Evolutionary conservation across 257 asterid species (phyloP), one percentile per base, ranked within the genome.

Genomic region (Marsdenia floribunda): DNA sequence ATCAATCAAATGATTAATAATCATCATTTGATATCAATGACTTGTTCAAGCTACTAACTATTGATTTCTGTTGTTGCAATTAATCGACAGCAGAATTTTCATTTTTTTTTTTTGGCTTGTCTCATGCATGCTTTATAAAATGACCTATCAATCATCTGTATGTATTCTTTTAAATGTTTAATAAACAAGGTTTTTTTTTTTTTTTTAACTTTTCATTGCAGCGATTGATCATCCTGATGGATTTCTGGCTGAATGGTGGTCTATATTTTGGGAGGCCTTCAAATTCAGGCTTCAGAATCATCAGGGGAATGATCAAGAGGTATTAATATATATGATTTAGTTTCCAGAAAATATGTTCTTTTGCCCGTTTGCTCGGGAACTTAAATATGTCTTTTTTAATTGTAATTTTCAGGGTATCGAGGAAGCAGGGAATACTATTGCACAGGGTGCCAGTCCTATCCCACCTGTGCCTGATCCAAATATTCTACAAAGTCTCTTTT

Each of bases 201-300:
- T 61, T 0, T 47, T 49, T 15, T 2, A n/a, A n/a, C 13, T 11
- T 0, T 16, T 66, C 13, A 6, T 59, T 57, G 33, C 81, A 88
- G 89, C 19, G 6, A n/a, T 84, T 70, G 63, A 76, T 52, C 33
- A 86, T 26, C 75, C 86, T 1, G 82, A 78, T 24, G 90, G 86
- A 47, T 83, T 82, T 72, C 79, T 89, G 53, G 3, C 49, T 0
- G 86, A 86, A 12, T 89, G 90, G 92, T 87, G 96, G 92, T 64
- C 76, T 61, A 3, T 77, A 35, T 86, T 87, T 18, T 84, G 88
- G 85, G 87, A 83, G 3, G 4, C 61, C 15, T 79, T 63, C 74
- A 38, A 18, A 73, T 58, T 76, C 22, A 71, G 64, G 72, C 15
- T n/a, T 54, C 40, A 37, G 14, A 42, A 52, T 6, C 46, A 44